Percentiles rank a stretch among this genome's conserved stretches.
phyloP scores from a whole-genome alignment of 345 rosid genomes.

The Triadica sebifera region DNA sequence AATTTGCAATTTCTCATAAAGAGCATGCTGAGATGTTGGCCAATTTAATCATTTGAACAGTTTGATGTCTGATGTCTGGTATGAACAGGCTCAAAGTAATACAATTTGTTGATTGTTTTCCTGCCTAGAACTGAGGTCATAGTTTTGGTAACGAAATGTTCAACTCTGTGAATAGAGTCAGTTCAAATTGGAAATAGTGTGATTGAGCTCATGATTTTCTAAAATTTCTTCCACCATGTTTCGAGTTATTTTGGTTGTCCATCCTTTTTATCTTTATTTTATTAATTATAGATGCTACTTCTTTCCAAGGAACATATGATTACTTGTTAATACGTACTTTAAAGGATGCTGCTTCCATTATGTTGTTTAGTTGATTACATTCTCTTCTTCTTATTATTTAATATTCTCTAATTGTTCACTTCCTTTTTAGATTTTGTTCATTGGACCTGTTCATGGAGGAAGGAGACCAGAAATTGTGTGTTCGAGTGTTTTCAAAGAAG shows the following conservation, averaged over 20 bases:
- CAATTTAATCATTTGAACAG: neutral
- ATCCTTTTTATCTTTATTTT: neutral
- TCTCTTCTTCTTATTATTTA: conserved; percentile 14
- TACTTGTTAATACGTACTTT: conserved; percentile 3
- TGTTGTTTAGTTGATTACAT: conserved; percentile 15
- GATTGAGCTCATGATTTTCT: neutral
- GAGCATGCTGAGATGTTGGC: conserved; percentile 2
- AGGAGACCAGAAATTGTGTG: conserved; percentile 42
- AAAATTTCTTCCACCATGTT: neutral
- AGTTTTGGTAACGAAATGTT: neutral
- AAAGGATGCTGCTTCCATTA: conserved; percentile 14
- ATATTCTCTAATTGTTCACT: conserved; percentile 15
- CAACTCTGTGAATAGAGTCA: neutral
- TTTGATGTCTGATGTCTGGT: neutral
- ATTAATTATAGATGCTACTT: neutral
- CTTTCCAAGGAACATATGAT: neutral
- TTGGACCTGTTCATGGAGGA: conserved; percentile 69
- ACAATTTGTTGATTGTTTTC: neutral
- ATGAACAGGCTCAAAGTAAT: neutral
- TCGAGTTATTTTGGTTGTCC: neutral
- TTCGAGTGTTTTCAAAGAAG: conserved; percentile 38
- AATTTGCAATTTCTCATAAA: neutral
- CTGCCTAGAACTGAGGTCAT: neutral
- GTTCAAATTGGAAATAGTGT: neutral
- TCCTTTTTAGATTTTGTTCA: conserved; percentile 55